phyloP scores from a whole-genome alignment of 1,284 basidiomycete genomes.

The Puccinia triticina region DNA sequence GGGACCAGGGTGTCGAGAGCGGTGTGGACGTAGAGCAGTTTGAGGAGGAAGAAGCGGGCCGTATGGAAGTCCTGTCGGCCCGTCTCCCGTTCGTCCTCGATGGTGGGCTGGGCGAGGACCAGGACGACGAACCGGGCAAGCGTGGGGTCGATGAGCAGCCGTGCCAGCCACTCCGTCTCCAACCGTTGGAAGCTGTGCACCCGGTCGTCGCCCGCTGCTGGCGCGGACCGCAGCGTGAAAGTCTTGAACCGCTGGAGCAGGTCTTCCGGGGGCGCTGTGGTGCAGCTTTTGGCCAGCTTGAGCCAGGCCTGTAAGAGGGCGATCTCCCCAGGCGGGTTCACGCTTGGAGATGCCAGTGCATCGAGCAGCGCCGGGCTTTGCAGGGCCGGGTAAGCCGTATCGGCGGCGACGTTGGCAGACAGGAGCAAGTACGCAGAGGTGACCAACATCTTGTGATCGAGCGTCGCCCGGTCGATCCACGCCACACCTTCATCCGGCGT shows the following conservation, averaged over 20 bases:
- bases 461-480: slow-evolving; percentile 11
- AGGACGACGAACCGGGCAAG: slow-evolving; percentile 23
- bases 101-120: neutral
- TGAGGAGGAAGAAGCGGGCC: slow-evolving; percentile 23
- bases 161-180: slow-evolving; percentile 36
- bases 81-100: neutral
- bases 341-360: neutral
- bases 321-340: neutral
- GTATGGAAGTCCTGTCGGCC: neutral
- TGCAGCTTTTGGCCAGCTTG: slow-evolving; percentile 7
- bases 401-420: neutral
- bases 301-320: slow-evolving; percentile 8
- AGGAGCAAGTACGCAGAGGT: slow-evolving; percentile 25
- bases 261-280: neutral
- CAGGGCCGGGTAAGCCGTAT: slow-evolving; percentile 6
- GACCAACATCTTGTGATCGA: slow-evolving; percentile 17
- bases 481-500: neutral
- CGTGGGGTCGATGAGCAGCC: slow-evolving; percentile 23
- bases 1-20: slow-evolving; percentile 16
- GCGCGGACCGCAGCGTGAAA: neutral
- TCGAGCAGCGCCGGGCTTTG: slow-evolving; percentile 6
- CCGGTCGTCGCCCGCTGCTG: neutral
- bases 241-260: slow-evolving; percentile 14
- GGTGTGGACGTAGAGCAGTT: slow-evolving; percentile 20
- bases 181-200: slow-evolving; percentile 24